These are phyloP conservation scores for Lagerstroemia speciosa DNA, from an alignment of 345 rosid genomes.

Conservation along the genomic window DNA sequence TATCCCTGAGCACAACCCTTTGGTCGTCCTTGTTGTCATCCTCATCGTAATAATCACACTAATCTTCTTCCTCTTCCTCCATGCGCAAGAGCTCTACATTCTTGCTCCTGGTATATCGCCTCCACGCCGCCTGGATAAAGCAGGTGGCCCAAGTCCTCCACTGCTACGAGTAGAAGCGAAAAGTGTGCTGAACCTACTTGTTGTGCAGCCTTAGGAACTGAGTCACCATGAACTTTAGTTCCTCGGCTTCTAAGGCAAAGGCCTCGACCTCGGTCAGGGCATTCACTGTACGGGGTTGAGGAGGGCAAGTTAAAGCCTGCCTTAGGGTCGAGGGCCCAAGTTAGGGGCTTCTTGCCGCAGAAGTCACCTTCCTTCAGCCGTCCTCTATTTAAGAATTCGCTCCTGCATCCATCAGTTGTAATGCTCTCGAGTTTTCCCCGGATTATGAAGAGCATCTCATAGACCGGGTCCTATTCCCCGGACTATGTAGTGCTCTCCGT, in stretches of 20 bases:
- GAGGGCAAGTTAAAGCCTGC: slow-evolving; percentile 47
- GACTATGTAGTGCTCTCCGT: slow-evolving; percentile 64
- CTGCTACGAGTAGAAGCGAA: slow-evolving; percentile 84
- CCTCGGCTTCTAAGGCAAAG: slow-evolving; percentile 78
- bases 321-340: slow-evolving; percentile 77
- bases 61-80: slow-evolving; percentile 44
- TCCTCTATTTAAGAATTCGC: slow-evolving; percentile 73
- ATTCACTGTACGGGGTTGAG: slow-evolving; percentile 53
- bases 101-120: slow-evolving; percentile 52
- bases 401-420: slow-evolving; percentile 86
- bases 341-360: slow-evolving; percentile 70
- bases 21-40: too few relatives aligned
- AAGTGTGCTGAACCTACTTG: slow-evolving; percentile 71
- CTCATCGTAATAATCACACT: slow-evolving; percentile 18
- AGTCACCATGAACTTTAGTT: slow-evolving; percentile 71
- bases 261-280: slow-evolving; percentile 80
- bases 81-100: slow-evolving; percentile 39
- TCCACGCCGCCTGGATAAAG: slow-evolving; percentile 77
- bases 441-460: slow-evolving; percentile 81
- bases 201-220: slow-evolving; percentile 84
- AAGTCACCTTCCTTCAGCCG: slow-evolving; percentile 66
- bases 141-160: slow-evolving; percentile 93
- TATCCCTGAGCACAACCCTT: slow-evolving; percentile 17
- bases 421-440: slow-evolving; percentile 77
- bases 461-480: slow-evolving; percentile 85